Conservation (phyloP, 2,329 filamentous ascomycete species). For the Ceratocystis albifundus region DNA sequence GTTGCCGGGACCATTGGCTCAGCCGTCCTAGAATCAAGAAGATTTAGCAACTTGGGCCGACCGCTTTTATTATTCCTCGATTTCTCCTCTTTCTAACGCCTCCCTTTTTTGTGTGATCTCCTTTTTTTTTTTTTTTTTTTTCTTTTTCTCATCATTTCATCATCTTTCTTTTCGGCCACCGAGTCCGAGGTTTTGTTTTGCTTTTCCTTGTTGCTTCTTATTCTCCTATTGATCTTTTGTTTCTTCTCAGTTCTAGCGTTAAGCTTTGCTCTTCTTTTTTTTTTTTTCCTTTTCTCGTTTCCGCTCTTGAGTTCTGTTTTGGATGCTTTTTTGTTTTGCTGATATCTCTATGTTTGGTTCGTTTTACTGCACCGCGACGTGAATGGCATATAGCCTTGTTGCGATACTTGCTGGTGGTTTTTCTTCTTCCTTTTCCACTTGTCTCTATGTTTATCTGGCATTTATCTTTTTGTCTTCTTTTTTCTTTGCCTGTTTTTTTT, state of each 20-base stretch:
- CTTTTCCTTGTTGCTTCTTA: neutral
- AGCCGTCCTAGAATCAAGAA: neutral
- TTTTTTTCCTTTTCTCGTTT: neutral
- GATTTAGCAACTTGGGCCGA: neutral
- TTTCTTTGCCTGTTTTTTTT: neutral
- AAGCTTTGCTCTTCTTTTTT: neutral
- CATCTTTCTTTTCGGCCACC: neutral
- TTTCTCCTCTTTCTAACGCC: neutral
- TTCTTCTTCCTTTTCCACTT: neutral
- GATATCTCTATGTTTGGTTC: conserved; percentile 9
- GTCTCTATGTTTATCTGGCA: neutral
- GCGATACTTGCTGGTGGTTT: neutral
- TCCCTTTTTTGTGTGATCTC: neutral
- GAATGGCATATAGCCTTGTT: neutral
- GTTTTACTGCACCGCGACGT: neutral
- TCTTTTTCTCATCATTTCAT: neutral
- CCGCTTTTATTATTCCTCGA: neutral
- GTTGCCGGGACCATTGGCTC: conserved; percentile 35
- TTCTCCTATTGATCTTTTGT: neutral
- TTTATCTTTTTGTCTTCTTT: neutral
- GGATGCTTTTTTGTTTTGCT: neutral
- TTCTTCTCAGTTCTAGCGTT: neutral
- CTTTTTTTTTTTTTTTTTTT: neutral
- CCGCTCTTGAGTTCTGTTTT: neutral
- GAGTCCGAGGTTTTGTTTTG: neutral